These are phyloP conservation scores for Scenedesmus sp. DNA, from an alignment of 163 green algal genomes.

Conservation along the genomic window DNA sequence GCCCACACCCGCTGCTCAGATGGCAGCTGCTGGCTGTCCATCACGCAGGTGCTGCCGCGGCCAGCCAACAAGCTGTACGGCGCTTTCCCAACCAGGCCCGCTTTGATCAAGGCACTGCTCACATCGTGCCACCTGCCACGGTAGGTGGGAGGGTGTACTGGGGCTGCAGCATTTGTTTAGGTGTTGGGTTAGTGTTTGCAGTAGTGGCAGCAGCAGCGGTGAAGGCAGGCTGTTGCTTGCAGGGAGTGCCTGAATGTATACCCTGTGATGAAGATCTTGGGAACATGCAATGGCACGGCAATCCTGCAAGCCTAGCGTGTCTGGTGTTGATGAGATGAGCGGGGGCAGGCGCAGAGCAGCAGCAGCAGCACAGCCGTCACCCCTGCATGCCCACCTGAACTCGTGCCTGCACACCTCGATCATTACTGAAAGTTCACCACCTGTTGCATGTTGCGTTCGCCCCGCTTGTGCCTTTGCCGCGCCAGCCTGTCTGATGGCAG, in stretches of 20 bases:
- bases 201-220: no score
- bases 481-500: constrained; percentile 43
- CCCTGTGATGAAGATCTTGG: no score
- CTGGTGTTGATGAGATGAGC: no score
- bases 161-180: not conserved
- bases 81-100: not conserved
- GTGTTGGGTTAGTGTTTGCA: not conserved
- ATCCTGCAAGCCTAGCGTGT: no score
- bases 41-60: constrained; percentile 41
- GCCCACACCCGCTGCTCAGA: constrained; percentile 20
- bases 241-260: no score
- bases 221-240: no score
- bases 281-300: no score
- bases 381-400: no score
- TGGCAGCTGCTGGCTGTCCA: constrained; percentile 40
- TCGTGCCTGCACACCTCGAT: not conserved
- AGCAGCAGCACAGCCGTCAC: not conserved
- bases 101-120: constrained; percentile 39
- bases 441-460: not conserved
- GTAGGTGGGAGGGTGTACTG: not conserved
- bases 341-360: not conserved
- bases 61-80: constrained; percentile 47
- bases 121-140: constrained; percentile 45
- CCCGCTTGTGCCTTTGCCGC: not conserved
- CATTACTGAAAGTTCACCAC: no score